These are phyloP conservation scores for Hypericum perforatum DNA, from an alignment of 345 rosid genomes.

Conservation along the genomic window DNA sequence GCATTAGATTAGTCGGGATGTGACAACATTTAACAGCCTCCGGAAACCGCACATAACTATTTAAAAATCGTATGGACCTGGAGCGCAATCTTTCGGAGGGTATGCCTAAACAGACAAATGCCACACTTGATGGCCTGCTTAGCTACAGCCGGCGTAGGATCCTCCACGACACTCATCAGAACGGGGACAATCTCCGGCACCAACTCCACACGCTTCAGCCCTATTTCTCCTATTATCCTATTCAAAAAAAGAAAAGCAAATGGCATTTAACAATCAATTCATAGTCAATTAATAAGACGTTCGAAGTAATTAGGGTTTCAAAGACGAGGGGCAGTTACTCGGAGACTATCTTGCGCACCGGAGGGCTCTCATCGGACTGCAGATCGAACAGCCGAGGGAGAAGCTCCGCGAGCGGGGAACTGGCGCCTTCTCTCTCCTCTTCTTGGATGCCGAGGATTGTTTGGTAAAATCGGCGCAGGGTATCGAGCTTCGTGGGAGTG, in stretches of 20 bases:
- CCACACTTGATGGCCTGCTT: slow-evolving; percentile 74
- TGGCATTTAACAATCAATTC: no score
- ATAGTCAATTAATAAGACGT: not conserved
- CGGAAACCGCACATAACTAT: not conserved
- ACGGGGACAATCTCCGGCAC: slow-evolving; percentile 71
- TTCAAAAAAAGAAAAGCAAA: not conserved
- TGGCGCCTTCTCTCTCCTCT: slow-evolving; percentile 20
- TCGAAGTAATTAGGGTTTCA: no score
- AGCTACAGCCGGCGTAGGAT: slow-evolving; percentile 76
- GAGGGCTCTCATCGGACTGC: slow-evolving; percentile 48
- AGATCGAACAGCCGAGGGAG: slow-evolving; percentile 72
- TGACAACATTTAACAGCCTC: not conserved
- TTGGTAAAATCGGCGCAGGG: slow-evolving; percentile 44
- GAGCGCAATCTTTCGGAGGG: slow-evolving; percentile 49
- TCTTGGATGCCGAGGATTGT: slow-evolving; percentile 20
- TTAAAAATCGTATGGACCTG: slow-evolving; percentile 35
- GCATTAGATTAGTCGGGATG: no score
- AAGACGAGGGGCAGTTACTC: slow-evolving; percentile 24
- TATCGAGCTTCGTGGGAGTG: slow-evolving; percentile 57
- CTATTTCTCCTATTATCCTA: slow-evolving; percentile 82
- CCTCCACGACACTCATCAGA: slow-evolving; percentile 55
- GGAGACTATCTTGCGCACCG: slow-evolving; percentile 68
- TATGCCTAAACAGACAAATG: slow-evolving; percentile 48
- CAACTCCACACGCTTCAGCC: slow-evolving; percentile 55
- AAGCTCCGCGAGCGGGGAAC: slow-evolving; percentile 35